Base-by-base conservation (phyloP, 257 asterid species). In the Agastache rugosa region DNA sequence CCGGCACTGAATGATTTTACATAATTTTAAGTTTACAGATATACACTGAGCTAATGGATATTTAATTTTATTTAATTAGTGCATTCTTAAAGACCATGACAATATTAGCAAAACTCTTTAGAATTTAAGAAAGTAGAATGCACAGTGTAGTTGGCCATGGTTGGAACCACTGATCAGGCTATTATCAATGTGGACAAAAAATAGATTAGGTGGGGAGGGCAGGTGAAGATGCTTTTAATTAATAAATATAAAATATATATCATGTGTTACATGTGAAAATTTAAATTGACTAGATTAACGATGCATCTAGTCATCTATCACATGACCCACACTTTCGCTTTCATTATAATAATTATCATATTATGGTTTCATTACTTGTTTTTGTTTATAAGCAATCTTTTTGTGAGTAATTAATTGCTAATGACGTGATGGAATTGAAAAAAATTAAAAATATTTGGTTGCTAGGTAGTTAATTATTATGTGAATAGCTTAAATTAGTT, bases 191-290 rank as follows among this genome's bases (percentile, higher is more conserved):
- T 12, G 19, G 68, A 17, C 35, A 54, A 65, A 17, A 60, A 8
- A 11, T 41, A 45, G 35, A 75, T 39, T 65, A 25, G 74, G 72
- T 75, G 68, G 67, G 50, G 1, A 45, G 53, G 50, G 47, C 71
- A 62, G 50, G 53, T 20, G 70, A 54, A 11, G 66, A 37, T 53
- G 8, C 60, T 61, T 42, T 63, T 50, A 48, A 63, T 31, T 27
- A 15, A 50, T 50, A 45, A 55, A 25, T 51, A 6, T 9, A 42
- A 75, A n/a, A 50, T 54, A 20, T 3, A 4, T 42, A 67, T 67
- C 79, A 68, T 75, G 69, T 75, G 53, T 44, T 31, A 25, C 70
- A 75, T 75, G 79, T 75, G 75, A 31, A 34, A 1, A n/a, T n/a
- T n/a, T n/a, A n/a, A 31, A 25, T 27, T 35, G 19, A 29, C 29